Evolutionary conservation across 73 alveolate species (phyloP).

Genomic region (Paraurostyla sp.): DNA sequence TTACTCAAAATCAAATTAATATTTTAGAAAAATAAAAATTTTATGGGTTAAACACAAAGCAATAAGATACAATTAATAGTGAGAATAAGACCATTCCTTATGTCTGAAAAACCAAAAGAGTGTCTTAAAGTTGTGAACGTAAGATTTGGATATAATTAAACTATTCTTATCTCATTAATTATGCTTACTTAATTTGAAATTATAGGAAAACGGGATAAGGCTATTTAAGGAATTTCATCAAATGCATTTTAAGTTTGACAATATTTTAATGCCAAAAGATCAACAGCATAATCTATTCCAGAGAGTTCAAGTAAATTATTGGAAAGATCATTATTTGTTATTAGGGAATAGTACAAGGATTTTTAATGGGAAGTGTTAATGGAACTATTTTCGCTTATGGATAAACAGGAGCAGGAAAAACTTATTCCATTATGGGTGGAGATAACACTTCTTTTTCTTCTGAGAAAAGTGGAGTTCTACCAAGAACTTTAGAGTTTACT

Average conservation of each 20-base stretch:
- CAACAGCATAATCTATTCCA: not conserved
- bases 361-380: not conserved
- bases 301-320: not conserved
- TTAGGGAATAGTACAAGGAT: not conserved
- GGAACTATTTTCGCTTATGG: slow-evolving; percentile 76
- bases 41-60: not conserved
- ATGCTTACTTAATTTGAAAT: no score
- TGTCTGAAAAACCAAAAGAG: slow-evolving; percentile 39
- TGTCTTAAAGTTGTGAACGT: slow-evolving; percentile 63
- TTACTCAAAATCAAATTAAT: not conserved
- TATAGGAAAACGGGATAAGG: slow-evolving; percentile 45
- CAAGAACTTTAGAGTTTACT: slow-evolving; percentile 46
- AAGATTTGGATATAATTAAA: not conserved
- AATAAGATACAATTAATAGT: slow-evolving; percentile 55
- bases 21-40: slow-evolving; percentile 15
- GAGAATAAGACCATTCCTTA: slow-evolving; percentile 61
- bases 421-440: slow-evolving; percentile 66
- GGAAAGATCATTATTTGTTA: no score
- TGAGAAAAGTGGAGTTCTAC: slow-evolving; percentile 57
- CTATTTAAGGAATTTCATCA: slow-evolving; percentile 62
- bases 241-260: slow-evolving; percentile 53
- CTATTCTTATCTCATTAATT: no score
- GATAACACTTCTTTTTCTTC: slow-evolving; percentile 6
- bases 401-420: slow-evolving; percentile 78
- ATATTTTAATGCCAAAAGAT: slow-evolving; percentile 50